A percentile compares a stretch with the other conserved stretches of the same genome.
phyloP scores from a whole-genome alignment of 192 early-diverging fungal species.

The Jimgerdemannia lactiflua region DNA sequence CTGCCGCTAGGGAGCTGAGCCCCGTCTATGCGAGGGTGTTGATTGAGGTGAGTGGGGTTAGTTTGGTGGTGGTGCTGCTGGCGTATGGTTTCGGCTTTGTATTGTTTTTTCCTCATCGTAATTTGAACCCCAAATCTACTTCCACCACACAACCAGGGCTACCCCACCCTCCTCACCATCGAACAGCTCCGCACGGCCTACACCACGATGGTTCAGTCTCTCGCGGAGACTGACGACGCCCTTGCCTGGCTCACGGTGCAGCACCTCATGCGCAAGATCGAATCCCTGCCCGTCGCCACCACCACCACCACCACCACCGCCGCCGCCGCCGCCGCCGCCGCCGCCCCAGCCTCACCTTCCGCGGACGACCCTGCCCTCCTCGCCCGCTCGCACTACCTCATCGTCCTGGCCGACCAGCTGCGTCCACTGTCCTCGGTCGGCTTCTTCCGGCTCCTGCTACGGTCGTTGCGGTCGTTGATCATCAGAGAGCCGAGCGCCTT shows the following conservation, averaged over 20 bases:
- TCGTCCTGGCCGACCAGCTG: slow-evolving; percentile 25
- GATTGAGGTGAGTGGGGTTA: slow-evolving; percentile 26
- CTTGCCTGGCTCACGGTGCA: slow-evolving; percentile 50
- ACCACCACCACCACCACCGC: no score
- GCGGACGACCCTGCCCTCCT: slow-evolving; percentile 6
- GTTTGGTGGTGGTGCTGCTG: not conserved
- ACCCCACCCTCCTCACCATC: slow-evolving; percentile 40
- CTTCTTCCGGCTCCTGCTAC: slow-evolving; percentile 20
- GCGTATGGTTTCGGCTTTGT: not conserved
- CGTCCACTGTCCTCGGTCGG: slow-evolving; percentile 30
- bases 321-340: no score
- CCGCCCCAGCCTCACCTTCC: not conserved
- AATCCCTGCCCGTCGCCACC: not conserved
- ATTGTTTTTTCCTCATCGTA: slow-evolving; percentile 8
- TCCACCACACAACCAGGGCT: slow-evolving; percentile 24
- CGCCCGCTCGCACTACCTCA: slow-evolving; percentile 17
- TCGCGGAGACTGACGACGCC: slow-evolving; percentile 47
- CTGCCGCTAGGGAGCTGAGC: slow-evolving; percentile 41
- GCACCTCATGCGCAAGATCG: slow-evolving; percentile 35
- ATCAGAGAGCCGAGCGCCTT: slow-evolving; percentile 7
- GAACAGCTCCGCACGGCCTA: slow-evolving; percentile 48
- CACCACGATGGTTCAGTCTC: slow-evolving; percentile 43
- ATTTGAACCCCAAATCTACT: not conserved
- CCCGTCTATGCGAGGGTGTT: slow-evolving; percentile 46
- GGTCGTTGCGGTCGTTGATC: slow-evolving; percentile 12